These are phyloP conservation scores for Pelargonium citronellum DNA, from an alignment of 441 rosid genomes.

Conservation along the genomic window DNA sequence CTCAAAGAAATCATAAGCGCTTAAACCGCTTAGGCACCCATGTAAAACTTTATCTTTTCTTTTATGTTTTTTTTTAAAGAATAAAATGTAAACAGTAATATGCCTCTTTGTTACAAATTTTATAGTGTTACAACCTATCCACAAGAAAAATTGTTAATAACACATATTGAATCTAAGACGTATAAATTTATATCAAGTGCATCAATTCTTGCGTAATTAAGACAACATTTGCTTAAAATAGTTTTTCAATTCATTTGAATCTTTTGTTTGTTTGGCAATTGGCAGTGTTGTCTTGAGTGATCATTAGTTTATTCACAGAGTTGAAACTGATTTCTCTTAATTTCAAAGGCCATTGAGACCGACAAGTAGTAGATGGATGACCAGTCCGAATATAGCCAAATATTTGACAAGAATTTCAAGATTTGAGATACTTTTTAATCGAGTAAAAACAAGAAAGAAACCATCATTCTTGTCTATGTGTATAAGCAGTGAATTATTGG, in stretches of 20 bases:
- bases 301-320: background rate
- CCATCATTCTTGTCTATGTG: background rate
- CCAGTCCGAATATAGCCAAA: background rate
- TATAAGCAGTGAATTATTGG: background rate
- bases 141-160: too few species aligned
- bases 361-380: background rate
- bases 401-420: background rate
- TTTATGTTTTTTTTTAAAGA: too few species aligned
- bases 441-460: background rate
- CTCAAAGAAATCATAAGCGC: too few species aligned
- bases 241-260: background rate
- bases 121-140: too few species aligned
- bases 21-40: too few species aligned
- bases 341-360: background rate
- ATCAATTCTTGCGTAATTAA: background rate
- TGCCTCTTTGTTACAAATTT: too few species aligned
- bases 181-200: too few species aligned
- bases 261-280: background rate
- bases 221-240: background rate
- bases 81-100: too few species aligned
- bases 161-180: background rate
- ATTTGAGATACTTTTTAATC: background rate
- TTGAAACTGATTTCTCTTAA: background rate
- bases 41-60: too few species aligned
- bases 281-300: background rate